Evolutionary conservation across 768 basidiomycete species (phyloP).

Genomic region (Multifurca ochricompacta): DNA sequence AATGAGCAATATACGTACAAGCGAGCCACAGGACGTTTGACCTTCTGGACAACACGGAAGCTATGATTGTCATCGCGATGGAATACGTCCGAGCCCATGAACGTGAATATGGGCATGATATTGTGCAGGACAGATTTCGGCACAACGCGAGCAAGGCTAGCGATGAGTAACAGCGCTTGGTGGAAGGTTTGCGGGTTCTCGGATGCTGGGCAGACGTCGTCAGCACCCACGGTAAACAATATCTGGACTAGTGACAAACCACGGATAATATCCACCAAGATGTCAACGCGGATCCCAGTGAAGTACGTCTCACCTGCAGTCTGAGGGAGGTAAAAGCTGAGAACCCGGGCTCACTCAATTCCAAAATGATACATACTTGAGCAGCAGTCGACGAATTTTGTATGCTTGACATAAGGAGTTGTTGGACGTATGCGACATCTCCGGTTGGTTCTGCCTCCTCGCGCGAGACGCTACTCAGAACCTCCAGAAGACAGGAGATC

Average conservation of each 20-base stretch:
- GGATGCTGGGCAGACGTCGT: conserved; percentile 44
- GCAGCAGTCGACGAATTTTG: conserved; percentile 55
- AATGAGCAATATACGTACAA: background rate
- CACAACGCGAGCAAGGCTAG: conserved; percentile 71
- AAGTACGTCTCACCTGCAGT: conserved; percentile 45
- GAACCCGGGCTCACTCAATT: background rate
- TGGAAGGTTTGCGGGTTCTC: conserved; percentile 93
- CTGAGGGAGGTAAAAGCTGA: conserved; percentile 27
- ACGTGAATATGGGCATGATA: conserved; percentile 97
- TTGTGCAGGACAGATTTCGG: conserved; percentile 91
- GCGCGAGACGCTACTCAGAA: conserved; percentile 57
- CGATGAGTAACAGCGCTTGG: conserved; percentile 82
- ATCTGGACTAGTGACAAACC: conserved; percentile 35
- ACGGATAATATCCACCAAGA: conserved; percentile 81
- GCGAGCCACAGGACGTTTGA: conserved; percentile 26
- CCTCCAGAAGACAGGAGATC: conserved; percentile 63
- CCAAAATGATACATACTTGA: conserved; percentile 33
- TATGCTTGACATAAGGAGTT: conserved; percentile 76
- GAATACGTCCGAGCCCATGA: conserved; percentile 98
- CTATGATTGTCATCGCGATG: conserved; percentile 95
- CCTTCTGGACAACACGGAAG: conserved; percentile 92
- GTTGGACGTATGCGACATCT: conserved; percentile 74
- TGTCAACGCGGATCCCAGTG: conserved; percentile 65
- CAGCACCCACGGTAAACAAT: conserved; percentile 3
- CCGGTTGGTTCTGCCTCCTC: conserved; percentile 44